Evolutionary conservation across 305 asterid species (phyloP), one percentile per base, ranked within the genome.

Genomic region (Solanum hybrid): DNA sequence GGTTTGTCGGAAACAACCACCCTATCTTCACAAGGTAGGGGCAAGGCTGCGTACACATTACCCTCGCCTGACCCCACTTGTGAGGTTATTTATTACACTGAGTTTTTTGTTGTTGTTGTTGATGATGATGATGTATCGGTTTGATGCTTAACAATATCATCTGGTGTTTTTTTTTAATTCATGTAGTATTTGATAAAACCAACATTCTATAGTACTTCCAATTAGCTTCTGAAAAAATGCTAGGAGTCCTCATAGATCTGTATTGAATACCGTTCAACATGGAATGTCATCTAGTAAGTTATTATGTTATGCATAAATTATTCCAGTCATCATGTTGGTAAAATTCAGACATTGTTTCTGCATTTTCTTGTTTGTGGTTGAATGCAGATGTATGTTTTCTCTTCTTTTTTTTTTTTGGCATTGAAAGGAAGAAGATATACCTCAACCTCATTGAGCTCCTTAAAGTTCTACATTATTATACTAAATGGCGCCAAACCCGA

Each of bases 391-490:
- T 84, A 19, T 11, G 19, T 42, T 51, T 29, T 31, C 19, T 2
- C 19, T 31, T 84, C 1, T 19, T 1, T 82, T 51, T 42, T 42
- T 27, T 10, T 79, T 42, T 26, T 10, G 76, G 75, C 75, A 31
- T 51, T 6, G 7, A 51, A 84, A 84, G 75, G 87, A 29, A 51
- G 29, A 19, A 45, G 42, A 13, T 51, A 51, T 84, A 81, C 76
- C 45, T 84, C 75, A 84, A 56, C 87, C 22, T 51, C 87, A 19
- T 84, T 22, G 76, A 84, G 76, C 76, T 76, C 89, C 84, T 88
- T 24, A 12, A 88, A 76, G 76, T 29, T 88, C 75, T 42, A 37
- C 87, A 15, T 4, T 26, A 24, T 24, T 29, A 34, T 75, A 73
- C 42, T n/a, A 76, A 45, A 88, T 88, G 89, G 89, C 56, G 4